Conservation (phyloP, 2,329 filamentous ascomycete species). For the Colletotrichum godetiae region DNA sequence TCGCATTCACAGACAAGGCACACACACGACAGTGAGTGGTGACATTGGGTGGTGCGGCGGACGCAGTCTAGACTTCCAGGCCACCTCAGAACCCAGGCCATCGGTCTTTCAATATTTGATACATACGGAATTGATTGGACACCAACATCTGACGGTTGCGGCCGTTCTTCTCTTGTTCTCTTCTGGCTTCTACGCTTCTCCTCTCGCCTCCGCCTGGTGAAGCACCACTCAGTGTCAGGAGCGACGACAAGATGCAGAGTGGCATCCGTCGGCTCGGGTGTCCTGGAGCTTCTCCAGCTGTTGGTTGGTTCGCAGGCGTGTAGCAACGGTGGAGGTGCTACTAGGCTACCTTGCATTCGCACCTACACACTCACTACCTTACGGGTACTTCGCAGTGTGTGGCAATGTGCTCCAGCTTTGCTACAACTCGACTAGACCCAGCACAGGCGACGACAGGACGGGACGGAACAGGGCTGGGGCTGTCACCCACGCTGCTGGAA, state of each 20-base stretch:
- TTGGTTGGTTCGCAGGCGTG: slow-evolving; percentile 31
- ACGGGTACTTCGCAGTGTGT: no score
- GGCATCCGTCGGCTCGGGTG: slow-evolving; percentile 12
- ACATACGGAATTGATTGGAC: background rate
- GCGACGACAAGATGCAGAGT: slow-evolving; percentile 11
- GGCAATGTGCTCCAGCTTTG: background rate
- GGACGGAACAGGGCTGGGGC: background rate
- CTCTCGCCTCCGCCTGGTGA: slow-evolving; percentile 21
- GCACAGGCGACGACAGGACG: background rate
- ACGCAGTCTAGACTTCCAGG: background rate
- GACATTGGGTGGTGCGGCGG: background rate
- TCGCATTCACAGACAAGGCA: background rate
- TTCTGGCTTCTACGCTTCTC: background rate
- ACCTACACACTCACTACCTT: no score
- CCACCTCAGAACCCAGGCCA: background rate
- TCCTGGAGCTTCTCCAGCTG: background rate
- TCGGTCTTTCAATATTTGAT: background rate
- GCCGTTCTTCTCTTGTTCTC: background rate
- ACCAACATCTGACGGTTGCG: background rate
- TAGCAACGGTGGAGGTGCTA: slow-evolving; percentile 29
- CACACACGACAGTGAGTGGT: background rate
- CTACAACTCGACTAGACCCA: slow-evolving; percentile 6
- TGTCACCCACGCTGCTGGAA: background rate
- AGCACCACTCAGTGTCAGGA: slow-evolving; percentile 27
- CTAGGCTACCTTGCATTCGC: background rate